A percentile compares a stretch with the other conserved stretches of the same genome.
Conservation (phyloP, 176 grass and related monocot species). For the Aegilops tauschii region DNA sequence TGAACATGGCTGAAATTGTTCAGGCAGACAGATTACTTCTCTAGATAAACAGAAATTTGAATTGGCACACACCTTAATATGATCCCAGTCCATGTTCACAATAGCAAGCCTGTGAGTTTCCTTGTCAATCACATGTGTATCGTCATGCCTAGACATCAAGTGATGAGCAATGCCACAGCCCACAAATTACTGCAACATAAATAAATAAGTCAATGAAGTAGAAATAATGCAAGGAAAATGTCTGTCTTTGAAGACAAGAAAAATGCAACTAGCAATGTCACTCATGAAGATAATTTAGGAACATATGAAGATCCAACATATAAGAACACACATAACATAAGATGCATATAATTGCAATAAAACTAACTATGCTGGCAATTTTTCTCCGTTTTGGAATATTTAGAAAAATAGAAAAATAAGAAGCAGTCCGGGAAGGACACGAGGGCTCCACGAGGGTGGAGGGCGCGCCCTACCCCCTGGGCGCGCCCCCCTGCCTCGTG, state of each 20-base stretch:
- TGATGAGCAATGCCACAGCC: conserved; percentile 66
- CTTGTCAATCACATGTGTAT: conserved; percentile 68
- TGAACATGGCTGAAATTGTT: conserved; percentile 5
- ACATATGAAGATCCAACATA: neutral
- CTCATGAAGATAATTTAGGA: neutral
- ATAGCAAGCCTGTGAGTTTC: conserved; percentile 81
- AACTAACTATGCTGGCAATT: neutral
- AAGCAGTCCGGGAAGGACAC: no score
- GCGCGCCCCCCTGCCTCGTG: no score
- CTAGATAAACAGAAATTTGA: conserved; percentile 11
- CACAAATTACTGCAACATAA: conserved; percentile 42
- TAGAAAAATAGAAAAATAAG: no score
- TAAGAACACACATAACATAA: conserved; percentile 2
- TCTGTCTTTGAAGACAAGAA: neutral
- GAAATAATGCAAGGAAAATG: neutral
- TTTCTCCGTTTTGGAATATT: no score
- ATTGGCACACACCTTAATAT: conserved; percentile 71
- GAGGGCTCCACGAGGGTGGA: no score
- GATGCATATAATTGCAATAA: neutral
- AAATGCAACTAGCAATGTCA: neutral
- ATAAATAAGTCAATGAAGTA: neutral
- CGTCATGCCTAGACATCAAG: conserved; percentile 72
- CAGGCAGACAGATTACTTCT: neutral
- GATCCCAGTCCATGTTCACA: conserved; percentile 96
- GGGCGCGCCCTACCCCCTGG: no score